Evolutionary conservation across 441 rosid genomes (phyloP).

Genomic region (Pelargonium cotyledonis): DNA sequence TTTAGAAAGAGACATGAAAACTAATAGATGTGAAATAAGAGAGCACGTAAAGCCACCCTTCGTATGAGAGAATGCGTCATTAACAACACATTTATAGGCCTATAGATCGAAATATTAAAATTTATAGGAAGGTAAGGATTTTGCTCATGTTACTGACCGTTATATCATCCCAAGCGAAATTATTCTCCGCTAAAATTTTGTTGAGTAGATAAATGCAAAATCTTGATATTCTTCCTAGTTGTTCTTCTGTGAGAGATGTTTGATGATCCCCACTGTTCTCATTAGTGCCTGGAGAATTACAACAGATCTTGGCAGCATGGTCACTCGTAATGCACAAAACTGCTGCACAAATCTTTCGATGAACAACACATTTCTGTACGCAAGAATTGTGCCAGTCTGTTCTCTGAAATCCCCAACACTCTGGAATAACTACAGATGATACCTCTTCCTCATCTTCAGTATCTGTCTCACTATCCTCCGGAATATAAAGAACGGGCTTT

Average conservation of each 20-base stretch:
- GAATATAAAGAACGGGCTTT: constrained; percentile 68
- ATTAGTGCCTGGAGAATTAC: constrained; percentile 21
- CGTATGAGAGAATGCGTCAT: not conserved
- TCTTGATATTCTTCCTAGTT: constrained; percentile 45
- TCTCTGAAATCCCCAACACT: constrained; percentile 49
- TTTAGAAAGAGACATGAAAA: not conserved
- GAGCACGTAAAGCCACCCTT: not conserved
- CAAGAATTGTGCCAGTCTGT: constrained; percentile 79
- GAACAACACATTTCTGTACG: constrained; percentile 57
- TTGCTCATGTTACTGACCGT: constrained; percentile 41
- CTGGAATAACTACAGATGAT: constrained; percentile 18
- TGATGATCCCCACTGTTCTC: constrained; percentile 20
- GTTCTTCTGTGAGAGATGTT: constrained; percentile 27
- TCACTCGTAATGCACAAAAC: constrained; percentile 52
- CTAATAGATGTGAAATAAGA: not conserved
- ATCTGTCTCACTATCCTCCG: constrained; percentile 33
- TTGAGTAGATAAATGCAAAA: constrained; percentile 74
- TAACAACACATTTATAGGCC: not conserved
- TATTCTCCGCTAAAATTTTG: constrained; percentile 44
- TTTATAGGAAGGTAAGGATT: not conserved
- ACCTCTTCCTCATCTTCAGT: constrained; percentile 27
- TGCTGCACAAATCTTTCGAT: constrained; percentile 52
- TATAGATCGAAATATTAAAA: no score
- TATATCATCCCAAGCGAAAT: constrained; percentile 63
- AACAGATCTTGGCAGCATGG: constrained; percentile 36